A percentile compares a stretch with the other conserved stretches of the same genome.
Conservation (phyloP, 768 basidiomycete species). For the Goffeauzyma gilvescens region DNA sequence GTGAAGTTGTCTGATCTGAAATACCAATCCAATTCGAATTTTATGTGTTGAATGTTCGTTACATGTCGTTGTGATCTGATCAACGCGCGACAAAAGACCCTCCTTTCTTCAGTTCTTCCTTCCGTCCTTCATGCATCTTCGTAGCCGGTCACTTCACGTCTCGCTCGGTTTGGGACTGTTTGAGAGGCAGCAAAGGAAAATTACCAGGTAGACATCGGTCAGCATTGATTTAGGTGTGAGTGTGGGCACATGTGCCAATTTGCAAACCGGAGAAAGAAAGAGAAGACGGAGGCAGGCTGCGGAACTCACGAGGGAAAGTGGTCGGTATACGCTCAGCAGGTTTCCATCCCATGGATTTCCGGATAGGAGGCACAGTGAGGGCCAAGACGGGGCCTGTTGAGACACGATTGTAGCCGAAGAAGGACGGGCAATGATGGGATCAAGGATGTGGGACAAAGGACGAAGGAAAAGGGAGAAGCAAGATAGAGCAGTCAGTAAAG, state of each 20-base stretch:
- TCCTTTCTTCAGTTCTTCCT: neutral
- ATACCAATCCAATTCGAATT: no score
- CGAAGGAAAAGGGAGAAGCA: no score
- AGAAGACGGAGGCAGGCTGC: neutral
- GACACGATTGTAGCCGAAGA: no score
- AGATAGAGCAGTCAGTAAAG: no score
- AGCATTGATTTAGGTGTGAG: neutral
- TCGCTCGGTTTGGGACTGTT: slow-evolving; percentile 51
- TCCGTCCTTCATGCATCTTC: slow-evolving; percentile 37
- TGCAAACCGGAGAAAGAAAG: neutral
- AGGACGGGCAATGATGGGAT: no score
- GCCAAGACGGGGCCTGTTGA: slow-evolving; percentile 52
- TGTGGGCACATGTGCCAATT: neutral
- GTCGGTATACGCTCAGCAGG: slow-evolving; percentile 48
- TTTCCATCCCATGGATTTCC: slow-evolving; percentile 51
- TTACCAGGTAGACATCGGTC: neutral
- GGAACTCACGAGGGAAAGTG: slow-evolving; percentile 54
- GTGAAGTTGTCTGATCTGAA: no score
- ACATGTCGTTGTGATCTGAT: no score
- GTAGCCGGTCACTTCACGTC: slow-evolving; percentile 52
- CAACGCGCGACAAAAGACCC: no score
- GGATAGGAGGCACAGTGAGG: slow-evolving; percentile 57
- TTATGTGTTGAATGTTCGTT: no score
- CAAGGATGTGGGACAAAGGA: no score
- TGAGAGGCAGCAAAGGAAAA: neutral